Evolutionary conservation across 768 basidiomycete species (phyloP), one percentile per base, ranked within the genome.

Genomic region (Panaeolus cyanescens): DNA sequence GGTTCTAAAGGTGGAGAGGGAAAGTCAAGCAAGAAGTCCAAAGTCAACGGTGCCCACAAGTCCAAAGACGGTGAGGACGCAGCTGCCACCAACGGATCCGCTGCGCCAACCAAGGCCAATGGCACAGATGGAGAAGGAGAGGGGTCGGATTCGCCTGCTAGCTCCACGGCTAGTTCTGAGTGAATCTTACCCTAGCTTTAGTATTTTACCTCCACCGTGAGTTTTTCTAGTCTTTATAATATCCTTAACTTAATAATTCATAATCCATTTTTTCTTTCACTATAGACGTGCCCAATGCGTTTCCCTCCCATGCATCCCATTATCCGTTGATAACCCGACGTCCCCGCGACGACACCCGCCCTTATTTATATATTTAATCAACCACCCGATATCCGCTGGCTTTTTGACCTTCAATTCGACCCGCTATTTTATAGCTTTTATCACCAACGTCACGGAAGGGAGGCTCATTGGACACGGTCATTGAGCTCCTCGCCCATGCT

Each of bases 1-100:
- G 62, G 64, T n/a, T 59, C 69, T 13, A 75, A 74, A 64, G 68
- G 61, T 54, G 71, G 72, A 15, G 77, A 77, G 33, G 59, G 67
- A 17, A 73, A 69, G 61, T 13, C 70, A 19, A 50, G 25, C 45
- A 77, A 77, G 67, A 77, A 72, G 62, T 55, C 67, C 20, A 74
- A 72, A 60, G 61, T 55, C 17, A 39, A 55, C 25, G 60, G 57
- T 25, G 55, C 67, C 10, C 9, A 22, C 25, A 50, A 50, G 30
- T 13, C 45, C 4, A 25, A 50, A n/a, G 25, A 50, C 45, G 25
- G 45, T 13, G 45, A 50, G 5, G 45, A 28, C 25, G 5, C 19
- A 40, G n/a, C 19, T 40, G 19, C 19, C 10, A 20, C 22, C 39
- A 42, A 42, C 19, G 39, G 39, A 7, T 42, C 19, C 22, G 2